Evolutionary conservation across 371 early-diverging fungal genomes (phyloP).

Genomic region (Mortierella sp.): DNA sequence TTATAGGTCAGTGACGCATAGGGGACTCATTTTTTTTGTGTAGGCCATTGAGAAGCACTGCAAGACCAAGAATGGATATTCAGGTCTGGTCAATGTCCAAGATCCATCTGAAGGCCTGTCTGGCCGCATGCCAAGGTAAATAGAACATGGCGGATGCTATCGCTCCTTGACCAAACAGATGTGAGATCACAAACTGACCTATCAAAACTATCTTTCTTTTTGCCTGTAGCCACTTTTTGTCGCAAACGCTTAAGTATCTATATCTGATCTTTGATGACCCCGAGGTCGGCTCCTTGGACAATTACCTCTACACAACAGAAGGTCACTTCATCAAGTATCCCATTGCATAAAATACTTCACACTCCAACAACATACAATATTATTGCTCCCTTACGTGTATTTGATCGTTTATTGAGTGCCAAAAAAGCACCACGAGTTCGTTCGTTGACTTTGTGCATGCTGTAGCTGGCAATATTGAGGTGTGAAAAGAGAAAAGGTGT

Average conservation of each 20-base stretch:
- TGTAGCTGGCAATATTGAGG: neutral
- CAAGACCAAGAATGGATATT: conserved; percentile 71
- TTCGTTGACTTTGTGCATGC: neutral
- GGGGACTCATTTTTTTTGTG: conserved; percentile 46
- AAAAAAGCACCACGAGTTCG: too few species aligned
- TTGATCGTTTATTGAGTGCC: neutral
- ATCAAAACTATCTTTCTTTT: neutral
- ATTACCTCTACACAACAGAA: conserved; percentile 85
- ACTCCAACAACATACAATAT: too few species aligned
- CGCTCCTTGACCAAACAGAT: neutral
- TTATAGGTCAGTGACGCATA: neutral
- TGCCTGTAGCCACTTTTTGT: conserved; percentile 78
- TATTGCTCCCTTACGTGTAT: too few species aligned
- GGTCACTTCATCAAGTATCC: conserved; percentile 69
- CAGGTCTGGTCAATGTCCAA: conserved; percentile 70
- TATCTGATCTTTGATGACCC: conserved; percentile 85
- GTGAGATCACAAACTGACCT: neutral
- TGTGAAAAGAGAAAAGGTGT: neutral
- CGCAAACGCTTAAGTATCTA: conserved; percentile 94
- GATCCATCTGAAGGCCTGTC: conserved; percentile 45
- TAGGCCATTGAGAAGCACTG: conserved; percentile 76
- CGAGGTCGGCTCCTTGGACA: conserved; percentile 73
- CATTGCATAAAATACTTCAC: conserved; percentile 23
- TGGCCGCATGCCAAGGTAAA: conserved; percentile 46
- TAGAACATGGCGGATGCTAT: neutral